A percentile compares a stretch with the other conserved stretches of the same genome.
Evolutionary conservation across 495 filamentous ascomycete genomes (phyloP).

Genomic region (Trypethelium eluteriae): DNA sequence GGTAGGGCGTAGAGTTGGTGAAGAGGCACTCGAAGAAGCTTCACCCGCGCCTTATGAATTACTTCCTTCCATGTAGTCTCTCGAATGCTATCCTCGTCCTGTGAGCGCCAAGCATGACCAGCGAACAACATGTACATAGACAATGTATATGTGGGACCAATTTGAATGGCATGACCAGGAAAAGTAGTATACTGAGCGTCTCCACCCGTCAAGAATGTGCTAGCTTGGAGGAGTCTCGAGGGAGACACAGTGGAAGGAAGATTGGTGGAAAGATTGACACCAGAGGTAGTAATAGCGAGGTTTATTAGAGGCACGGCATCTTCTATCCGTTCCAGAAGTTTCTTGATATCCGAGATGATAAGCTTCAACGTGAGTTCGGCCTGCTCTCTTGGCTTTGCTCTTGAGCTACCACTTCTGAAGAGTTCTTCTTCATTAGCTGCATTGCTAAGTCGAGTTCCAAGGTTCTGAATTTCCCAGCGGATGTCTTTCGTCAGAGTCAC

Average conservation of each 20-base stretch:
- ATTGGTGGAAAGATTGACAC: slow-evolving; percentile 70
- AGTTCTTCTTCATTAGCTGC: slow-evolving; percentile 62
- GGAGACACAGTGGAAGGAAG: slow-evolving; percentile 80
- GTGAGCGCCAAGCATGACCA: slow-evolving; percentile 57
- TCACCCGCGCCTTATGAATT: slow-evolving; percentile 85
- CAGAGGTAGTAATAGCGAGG: slow-evolving; percentile 91
- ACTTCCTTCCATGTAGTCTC: slow-evolving; percentile 96
- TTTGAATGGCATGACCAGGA: slow-evolving; percentile 60
- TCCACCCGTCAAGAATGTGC: slow-evolving; percentile 80
- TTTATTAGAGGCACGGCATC: slow-evolving; percentile 90
- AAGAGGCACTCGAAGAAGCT: slow-evolving; percentile 54
- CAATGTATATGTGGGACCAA: slow-evolving; percentile 80
- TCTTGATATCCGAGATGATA: slow-evolving; percentile 69
- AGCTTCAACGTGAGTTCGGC: slow-evolving; percentile 56
- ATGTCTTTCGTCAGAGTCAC: slow-evolving; percentile 77
- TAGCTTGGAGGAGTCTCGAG: slow-evolving; percentile 85
- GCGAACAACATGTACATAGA: slow-evolving; percentile 96
- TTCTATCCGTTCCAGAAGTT: slow-evolving; percentile 71
- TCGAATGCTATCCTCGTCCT: slow-evolving; percentile 55
- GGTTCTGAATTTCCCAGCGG: slow-evolving; percentile 76
- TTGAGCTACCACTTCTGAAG: slow-evolving; percentile 43
- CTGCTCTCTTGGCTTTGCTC: slow-evolving; percentile 41
- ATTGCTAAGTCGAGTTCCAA: slow-evolving; percentile 67
- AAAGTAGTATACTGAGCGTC: slow-evolving; percentile 73
- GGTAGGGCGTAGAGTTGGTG: slow-evolving; percentile 38